phyloP scores from a whole-genome alignment of 2,329 filamentous ascomycete genomes.

The Fusarium staphyleae region DNA sequence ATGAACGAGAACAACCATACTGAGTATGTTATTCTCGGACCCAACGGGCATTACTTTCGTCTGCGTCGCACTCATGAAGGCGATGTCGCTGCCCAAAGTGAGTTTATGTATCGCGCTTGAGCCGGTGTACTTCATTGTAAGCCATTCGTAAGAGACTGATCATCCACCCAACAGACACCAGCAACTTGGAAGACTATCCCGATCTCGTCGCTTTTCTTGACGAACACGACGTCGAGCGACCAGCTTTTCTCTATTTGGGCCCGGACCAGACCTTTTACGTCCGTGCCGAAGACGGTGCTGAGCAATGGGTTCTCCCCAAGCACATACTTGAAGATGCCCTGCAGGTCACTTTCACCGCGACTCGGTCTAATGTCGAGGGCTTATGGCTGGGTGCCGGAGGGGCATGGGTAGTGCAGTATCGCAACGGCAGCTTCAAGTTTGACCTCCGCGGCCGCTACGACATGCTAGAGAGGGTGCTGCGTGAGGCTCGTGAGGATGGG shows the following conservation, averaged over 20 bases:
- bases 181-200: conserved; percentile 30
- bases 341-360: conserved; percentile 8
- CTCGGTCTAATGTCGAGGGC: conserved; percentile 11
- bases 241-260: conserved; percentile 32
- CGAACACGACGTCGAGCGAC: conserved; percentile 33
- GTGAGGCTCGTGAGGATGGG: conserved; percentile 2
- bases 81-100: conserved; percentile 25
- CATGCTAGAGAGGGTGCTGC: conserved; percentile 3
- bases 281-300: conserved; percentile 19
- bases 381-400: conserved; percentile 34
- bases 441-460: conserved; percentile 29
- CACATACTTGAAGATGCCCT: conserved; percentile 6
- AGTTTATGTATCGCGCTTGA: background rate
- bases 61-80: conserved; percentile 28
- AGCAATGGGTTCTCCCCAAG: conserved; percentile 28
- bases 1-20: conserved; percentile 3
- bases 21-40: conserved; percentile 34
- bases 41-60: conserved; percentile 29
- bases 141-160: no score
- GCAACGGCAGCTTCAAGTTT: conserved; percentile 22
- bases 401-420: conserved; percentile 37
- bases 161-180: conserved; percentile 11
- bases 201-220: conserved; percentile 24
- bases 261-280: conserved; percentile 28
- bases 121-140: background rate